Conservation (phyloP, 208 protist genomes). For the Acanthamoeba sp. region DNA sequence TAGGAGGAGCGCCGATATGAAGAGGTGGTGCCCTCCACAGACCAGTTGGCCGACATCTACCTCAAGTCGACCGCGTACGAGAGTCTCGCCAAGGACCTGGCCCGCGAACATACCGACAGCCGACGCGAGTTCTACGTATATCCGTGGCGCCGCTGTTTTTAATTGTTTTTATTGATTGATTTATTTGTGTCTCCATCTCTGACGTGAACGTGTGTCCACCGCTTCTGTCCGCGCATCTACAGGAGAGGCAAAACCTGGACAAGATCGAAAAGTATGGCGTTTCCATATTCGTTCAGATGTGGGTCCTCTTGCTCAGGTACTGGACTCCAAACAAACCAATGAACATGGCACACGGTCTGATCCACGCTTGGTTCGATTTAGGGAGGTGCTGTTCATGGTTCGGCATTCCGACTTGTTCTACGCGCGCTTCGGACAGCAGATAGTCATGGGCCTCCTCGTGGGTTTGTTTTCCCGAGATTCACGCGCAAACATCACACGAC, state of each 20-base stretch:
- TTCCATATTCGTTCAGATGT: slow-evolving; percentile 16
- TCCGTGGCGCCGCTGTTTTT: neutral
- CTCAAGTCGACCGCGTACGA: neutral
- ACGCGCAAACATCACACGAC: too few species aligned
- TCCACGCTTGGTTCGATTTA: too few species aligned
- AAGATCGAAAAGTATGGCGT: slow-evolving; percentile 35
- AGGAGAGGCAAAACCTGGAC: neutral
- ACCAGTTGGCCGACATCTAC: neutral
- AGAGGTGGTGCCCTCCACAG: neutral
- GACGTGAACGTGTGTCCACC: neutral
- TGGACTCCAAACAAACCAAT: too few species aligned
- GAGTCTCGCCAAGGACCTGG: slow-evolving; percentile 5
- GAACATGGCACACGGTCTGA: too few species aligned
- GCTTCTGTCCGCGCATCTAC: too few species aligned
- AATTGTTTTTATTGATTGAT: too few species aligned
- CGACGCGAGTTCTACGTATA: neutral
- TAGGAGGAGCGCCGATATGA: slow-evolving; percentile 17
- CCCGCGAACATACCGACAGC: neutral
- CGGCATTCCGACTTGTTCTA: slow-evolving; percentile 43
- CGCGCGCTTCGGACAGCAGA: slow-evolving; percentile 30
- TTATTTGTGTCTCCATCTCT: neutral
- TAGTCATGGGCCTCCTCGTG: slow-evolving; percentile 46
- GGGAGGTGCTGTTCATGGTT: slow-evolving; percentile 12
- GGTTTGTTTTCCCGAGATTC: too few species aligned
- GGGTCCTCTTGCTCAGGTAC: slow-evolving; percentile 16